Base-by-base conservation (phyloP, 208 protist genomes). In the Endotrypanum monterogeii region DNA sequence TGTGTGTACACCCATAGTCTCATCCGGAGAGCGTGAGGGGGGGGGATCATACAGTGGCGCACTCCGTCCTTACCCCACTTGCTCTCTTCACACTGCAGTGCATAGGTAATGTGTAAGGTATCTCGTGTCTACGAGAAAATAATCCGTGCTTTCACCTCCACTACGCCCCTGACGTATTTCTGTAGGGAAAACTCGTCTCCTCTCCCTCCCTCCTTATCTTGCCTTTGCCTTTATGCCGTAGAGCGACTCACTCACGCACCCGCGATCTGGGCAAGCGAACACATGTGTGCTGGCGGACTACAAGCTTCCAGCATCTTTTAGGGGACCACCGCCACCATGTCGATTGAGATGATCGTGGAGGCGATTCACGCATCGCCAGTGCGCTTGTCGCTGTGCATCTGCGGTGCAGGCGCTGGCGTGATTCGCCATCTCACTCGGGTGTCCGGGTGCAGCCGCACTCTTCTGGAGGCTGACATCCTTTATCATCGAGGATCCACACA, bases 371-470 rank as follows among this genome's bases (percentile, higher is more conserved):
- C 76, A 51, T 80, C 85, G 23, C 76, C 87, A 0, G 55, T 82
- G 23, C 74, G 67, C 4, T 67, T 85, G n/a, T 82, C 78, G 0
- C 62, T 92, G 7, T 84, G 74, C 62, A 82, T 91, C 63, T 83
- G 74, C 52, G 90, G 88, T 20, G 87, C 80, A 12, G 90, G 90
- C 20, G 70, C 79, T 12, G 71, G 78, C 16, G 82, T 78, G 11
- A 77, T 87, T 48, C 71, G 79, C 3, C 44, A 71, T n/a, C 80
- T 94, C 20, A 85, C 85, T 0, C 57, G 66, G 4, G 88, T 92
- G 12, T 44, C 86, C 3, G 85, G 84, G 51, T 94, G 90, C 79
- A 90, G 82, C 46, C 77, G 69, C 35, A 92, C 87, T 11, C 80
- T 94, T 1, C 61, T 92, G 20, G 52, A 86, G 23, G 83, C 79